phyloP scores from a whole-genome alignment of 2,329 filamentous ascomycete species.

The Colletotrichum abscissum region DNA sequence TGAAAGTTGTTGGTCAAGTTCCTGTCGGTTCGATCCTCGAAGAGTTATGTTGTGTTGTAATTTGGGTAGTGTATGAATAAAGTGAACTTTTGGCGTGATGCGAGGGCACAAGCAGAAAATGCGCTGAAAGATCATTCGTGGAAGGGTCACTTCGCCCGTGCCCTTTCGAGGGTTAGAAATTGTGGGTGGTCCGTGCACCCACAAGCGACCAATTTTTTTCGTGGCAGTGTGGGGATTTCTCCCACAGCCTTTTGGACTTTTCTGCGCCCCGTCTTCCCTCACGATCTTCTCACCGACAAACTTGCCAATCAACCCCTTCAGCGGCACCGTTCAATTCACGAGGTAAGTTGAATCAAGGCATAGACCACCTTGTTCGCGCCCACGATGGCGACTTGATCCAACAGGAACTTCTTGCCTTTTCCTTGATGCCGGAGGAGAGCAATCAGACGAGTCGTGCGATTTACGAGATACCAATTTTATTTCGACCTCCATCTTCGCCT shows the following conservation, averaged over 20 bases:
- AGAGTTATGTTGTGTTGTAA: constrained; percentile 59
- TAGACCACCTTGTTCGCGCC: neutral
- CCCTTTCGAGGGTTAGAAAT: constrained; percentile 43
- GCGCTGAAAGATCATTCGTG: constrained; percentile 23
- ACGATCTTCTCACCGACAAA: constrained; percentile 40
- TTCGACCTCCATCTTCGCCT: constrained; percentile 13
- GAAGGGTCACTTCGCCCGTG: constrained; percentile 43
- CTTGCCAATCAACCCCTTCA: constrained; percentile 43
- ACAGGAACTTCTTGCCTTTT: constrained; percentile 54
- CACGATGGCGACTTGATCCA: constrained; percentile 41
- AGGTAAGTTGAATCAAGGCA: constrained; percentile 56
- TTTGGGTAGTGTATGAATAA: constrained; percentile 48
- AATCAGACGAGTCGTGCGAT: constrained; percentile 60
- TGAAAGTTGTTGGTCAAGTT: constrained; percentile 60
- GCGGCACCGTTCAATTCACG: constrained; percentile 41
- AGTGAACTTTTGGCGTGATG: constrained; percentile 38
- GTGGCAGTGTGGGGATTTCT: neutral
- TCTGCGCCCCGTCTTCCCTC: constrained; percentile 30
- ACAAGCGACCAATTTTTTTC: constrained; percentile 47
- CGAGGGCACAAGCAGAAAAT: constrained; percentile 20
- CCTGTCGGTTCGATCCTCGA: constrained; percentile 76
- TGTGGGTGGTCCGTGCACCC: constrained; percentile 52
- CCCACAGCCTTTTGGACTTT: constrained; percentile 24
- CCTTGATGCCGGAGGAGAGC: constrained; percentile 69
- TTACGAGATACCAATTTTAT: constrained; percentile 11